These are phyloP conservation scores for Hypoxylon sp. DNA, from an alignment of 2,329 filamentous ascomycete genomes.

Conservation along the genomic window DNA sequence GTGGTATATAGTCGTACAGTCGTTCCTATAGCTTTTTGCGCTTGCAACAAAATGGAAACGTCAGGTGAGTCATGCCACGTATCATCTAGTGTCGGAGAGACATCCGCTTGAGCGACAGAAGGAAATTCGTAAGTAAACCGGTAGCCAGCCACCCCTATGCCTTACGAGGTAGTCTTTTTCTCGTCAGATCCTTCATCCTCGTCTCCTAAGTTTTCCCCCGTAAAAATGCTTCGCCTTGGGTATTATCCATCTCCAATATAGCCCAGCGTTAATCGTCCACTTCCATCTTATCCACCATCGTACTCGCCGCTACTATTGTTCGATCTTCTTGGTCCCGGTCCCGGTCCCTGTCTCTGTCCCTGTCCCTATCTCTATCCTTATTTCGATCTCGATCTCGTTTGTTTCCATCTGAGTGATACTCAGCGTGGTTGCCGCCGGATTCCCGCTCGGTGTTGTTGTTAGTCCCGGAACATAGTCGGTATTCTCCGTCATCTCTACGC, in stretches of 20 bases:
- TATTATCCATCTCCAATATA: constrained; percentile 18
- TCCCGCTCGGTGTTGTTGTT: constrained; percentile 51
- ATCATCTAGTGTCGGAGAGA: constrained; percentile 27
- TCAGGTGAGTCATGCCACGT: constrained; percentile 32
- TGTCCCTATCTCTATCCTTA: constrained; percentile 16
- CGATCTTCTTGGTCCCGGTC: constrained; percentile 49
- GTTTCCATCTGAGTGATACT: constrained; percentile 50
- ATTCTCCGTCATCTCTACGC: constrained; percentile 66
- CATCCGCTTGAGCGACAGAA: constrained; percentile 23
- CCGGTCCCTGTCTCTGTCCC: constrained; percentile 26
- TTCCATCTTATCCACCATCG: constrained; percentile 53
- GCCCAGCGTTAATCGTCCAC: constrained; percentile 48
- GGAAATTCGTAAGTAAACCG: constrained; percentile 37
- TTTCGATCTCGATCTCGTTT: constrained; percentile 48
- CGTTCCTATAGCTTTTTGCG: constrained; percentile 35
- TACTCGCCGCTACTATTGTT: constrained; percentile 53
- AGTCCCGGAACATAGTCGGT: constrained; percentile 63
- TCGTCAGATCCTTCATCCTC: constrained; percentile 6
- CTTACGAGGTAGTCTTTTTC: constrained; percentile 10
- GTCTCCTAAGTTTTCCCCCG: background rate
- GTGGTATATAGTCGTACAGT: constrained; percentile 44
- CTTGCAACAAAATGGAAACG: constrained; percentile 33
- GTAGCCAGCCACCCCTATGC: constrained; percentile 1
- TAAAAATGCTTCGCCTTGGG: constrained; percentile 15
- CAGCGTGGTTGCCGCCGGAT: constrained; percentile 43